Conservation (phyloP, 2,329 filamentous ascomycete genomes). For the Fusarium virguliforme region DNA sequence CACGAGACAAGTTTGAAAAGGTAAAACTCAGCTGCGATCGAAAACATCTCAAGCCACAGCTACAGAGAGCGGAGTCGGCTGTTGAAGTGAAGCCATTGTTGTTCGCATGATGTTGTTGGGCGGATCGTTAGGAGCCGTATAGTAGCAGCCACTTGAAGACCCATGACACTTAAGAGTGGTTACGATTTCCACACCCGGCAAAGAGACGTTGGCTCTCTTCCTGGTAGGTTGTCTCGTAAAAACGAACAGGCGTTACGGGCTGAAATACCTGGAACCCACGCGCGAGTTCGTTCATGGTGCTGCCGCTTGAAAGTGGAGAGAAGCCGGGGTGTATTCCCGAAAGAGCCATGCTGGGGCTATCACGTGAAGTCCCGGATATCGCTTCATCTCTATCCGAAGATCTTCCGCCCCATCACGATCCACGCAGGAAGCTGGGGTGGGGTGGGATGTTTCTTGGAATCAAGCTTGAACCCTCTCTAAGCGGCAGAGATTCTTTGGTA, state of each 20-base stretch:
- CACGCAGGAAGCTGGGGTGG: neutral
- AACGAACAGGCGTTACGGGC: neutral
- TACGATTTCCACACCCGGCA: constrained; percentile 1
- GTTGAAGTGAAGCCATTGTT: constrained; percentile 2
- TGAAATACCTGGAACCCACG: neutral
- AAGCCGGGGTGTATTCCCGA: neutral
- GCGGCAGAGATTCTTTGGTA: neutral
- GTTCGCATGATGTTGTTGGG: constrained; percentile 5
- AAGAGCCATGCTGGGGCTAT: neutral
- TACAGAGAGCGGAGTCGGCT: neutral
- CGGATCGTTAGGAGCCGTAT: neutral
- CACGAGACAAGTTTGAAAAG: neutral
- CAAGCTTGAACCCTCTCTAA: neutral
- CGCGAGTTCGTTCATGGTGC: neutral
- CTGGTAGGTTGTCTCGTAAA: neutral
- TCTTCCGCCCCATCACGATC: neutral
- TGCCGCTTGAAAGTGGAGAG: neutral
- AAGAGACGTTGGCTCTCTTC: neutral
- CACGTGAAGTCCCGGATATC: neutral
- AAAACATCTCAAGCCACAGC: neutral
- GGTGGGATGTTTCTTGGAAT: neutral
- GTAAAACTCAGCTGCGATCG: neutral
- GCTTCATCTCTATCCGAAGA: neutral
- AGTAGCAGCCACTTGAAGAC: neutral
- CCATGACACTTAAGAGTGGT: constrained; percentile 1